Evolutionary conservation across 441 rosid genomes (phyloP).

Genomic region (Biscutella auriculata): DNA sequence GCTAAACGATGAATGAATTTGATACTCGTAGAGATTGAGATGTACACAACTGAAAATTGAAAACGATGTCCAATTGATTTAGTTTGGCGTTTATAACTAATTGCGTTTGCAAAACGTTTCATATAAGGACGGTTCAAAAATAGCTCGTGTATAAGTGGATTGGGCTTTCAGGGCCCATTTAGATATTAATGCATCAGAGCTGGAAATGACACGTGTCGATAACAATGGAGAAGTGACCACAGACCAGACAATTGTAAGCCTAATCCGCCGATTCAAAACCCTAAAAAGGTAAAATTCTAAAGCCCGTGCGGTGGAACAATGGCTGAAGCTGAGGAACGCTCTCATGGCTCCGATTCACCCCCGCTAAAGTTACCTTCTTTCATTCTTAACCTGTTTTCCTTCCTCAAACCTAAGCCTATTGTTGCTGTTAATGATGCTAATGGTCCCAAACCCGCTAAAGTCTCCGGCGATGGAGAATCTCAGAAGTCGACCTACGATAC

Average conservation of each 20-base stretch:
- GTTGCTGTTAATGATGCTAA: neutral
- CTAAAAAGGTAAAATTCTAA: neutral
- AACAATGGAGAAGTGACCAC: neutral
- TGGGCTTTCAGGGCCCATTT: neutral
- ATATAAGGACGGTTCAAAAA: too few relatives aligned
- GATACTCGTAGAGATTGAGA: too few relatives aligned
- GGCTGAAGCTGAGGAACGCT: constrained; percentile 14
- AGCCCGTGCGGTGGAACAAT: constrained; percentile 10
- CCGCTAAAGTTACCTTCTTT: constrained; percentile 11
- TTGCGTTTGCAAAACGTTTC: too few relatives aligned
- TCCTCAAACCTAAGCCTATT: constrained; percentile 18
- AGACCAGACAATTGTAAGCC: constrained; percentile 17
- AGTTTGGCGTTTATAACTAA: too few relatives aligned
- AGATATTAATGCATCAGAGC: too few relatives aligned
- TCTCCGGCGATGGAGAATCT: neutral
- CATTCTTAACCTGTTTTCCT: constrained; percentile 17
- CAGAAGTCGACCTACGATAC: constrained; percentile 24
- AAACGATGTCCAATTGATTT: too few relatives aligned
- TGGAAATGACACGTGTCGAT: constrained; percentile 5
- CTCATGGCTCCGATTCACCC: constrained; percentile 5
- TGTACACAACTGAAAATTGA: too few relatives aligned
- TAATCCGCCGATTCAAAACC: constrained; percentile 18
- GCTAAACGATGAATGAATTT: too few relatives aligned
- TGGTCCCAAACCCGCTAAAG: constrained; percentile 5
- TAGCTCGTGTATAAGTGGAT: too few relatives aligned